Percentiles rank a stretch among this genome's conserved stretches.
phyloP scores from a whole-genome alignment of 2,329 filamentous ascomycete species.

The Aaosphaeria pasadenensis region DNA sequence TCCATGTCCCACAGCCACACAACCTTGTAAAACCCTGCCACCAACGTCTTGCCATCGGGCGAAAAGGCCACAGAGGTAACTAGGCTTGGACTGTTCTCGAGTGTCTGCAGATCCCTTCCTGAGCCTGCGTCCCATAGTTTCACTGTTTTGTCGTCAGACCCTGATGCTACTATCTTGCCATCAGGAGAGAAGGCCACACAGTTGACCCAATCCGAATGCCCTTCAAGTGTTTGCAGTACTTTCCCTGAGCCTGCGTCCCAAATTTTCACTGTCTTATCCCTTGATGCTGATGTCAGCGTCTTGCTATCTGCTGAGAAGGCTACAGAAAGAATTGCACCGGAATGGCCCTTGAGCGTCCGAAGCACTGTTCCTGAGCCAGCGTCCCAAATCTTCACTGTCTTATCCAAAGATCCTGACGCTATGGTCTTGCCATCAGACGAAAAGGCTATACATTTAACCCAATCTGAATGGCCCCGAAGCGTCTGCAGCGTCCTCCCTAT shows the following conservation, averaged over 20 bases:
- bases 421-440: background rate
- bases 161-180: constrained; percentile 10
- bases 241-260: background rate
- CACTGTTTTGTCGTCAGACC: constrained; percentile 10
- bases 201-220: constrained; percentile 1
- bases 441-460: background rate
- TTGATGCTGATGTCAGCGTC: background rate
- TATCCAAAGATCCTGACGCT: background rate
- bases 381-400: background rate
- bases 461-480: constrained; percentile 11
- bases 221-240: constrained; percentile 10
- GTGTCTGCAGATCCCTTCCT: background rate
- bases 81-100: constrained; percentile 5
- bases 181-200: constrained; percentile 11
- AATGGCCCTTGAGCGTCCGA: background rate
- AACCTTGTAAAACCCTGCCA: too few species aligned
- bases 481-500: background rate
- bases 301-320: background rate
- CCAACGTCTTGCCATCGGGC: background rate
- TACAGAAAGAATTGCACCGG: background rate
- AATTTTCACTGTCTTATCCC: background rate
- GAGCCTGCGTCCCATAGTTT: constrained; percentile 11
- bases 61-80: background rate
- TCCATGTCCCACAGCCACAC: background rate
- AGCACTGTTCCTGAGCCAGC: background rate